These are phyloP conservation scores for Leccinum insolens DNA, from an alignment of 1,284 basidiomycete genomes.

Conservation along the genomic window DNA sequence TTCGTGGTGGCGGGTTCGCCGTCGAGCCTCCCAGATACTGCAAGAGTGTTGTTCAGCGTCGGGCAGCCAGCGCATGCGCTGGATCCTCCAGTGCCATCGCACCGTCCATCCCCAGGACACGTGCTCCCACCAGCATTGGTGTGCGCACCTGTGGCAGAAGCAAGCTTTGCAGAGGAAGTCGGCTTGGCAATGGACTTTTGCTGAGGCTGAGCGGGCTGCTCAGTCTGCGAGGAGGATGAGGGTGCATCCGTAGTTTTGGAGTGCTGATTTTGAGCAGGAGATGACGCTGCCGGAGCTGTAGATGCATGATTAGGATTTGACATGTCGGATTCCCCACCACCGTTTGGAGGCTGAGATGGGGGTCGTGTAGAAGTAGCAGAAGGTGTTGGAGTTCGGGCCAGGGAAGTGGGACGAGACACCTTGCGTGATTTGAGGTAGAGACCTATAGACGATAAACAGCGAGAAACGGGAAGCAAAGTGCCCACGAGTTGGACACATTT, in stretches of 20 bases:
- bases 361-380: conserved; percentile 38
- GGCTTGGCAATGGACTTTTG: conserved; percentile 32
- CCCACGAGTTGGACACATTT: conserved; percentile 40
- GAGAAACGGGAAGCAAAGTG: conserved; percentile 38
- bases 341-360: conserved; percentile 33
- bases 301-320: conserved; percentile 39
- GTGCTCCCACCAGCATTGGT: conserved; percentile 59
- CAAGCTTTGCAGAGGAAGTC: conserved; percentile 24
- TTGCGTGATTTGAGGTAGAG: conserved; percentile 72
- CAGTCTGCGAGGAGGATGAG: conserved; percentile 29
- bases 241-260: conserved; percentile 35
- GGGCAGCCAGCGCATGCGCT: conserved; percentile 92
- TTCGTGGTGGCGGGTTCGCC: conserved; percentile 31
- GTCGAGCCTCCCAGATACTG: conserved; percentile 43
- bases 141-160: conserved; percentile 34
- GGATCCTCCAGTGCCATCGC: conserved; percentile 93
- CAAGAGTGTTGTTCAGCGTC: conserved; percentile 84
- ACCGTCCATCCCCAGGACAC: conserved; percentile 93
- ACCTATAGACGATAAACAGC: conserved; percentile 46
- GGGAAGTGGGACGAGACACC: conserved; percentile 54
- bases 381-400: conserved; percentile 44
- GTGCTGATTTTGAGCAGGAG: conserved; percentile 35
- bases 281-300: conserved; percentile 24
- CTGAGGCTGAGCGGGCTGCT: conserved; percentile 27
- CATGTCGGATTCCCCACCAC: conserved; percentile 34